Conservation (phyloP, 805 yeast genomes). For the Kodamaea fukazawae region DNA sequence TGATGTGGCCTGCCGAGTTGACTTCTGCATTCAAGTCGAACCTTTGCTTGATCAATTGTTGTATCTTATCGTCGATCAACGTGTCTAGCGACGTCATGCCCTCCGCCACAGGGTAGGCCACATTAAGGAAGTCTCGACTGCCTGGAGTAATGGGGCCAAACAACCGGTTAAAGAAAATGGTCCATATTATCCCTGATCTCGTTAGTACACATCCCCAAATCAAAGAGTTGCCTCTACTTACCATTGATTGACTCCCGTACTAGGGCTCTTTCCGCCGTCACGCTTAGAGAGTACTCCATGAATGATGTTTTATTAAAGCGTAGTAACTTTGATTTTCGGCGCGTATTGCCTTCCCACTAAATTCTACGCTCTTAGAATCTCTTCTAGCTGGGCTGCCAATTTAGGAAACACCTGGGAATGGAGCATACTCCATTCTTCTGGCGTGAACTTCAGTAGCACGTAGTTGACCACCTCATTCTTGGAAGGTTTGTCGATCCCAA, state of each 20-base stretch:
- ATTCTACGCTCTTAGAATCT: slow-evolving; percentile 22
- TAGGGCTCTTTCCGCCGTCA: slow-evolving; percentile 52
- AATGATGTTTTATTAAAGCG: slow-evolving; percentile 1
- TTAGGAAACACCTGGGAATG: slow-evolving; percentile 40
- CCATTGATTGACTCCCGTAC: slow-evolving; percentile 56
- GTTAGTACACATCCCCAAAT: slow-evolving; percentile 5
- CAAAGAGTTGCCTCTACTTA: slow-evolving; percentile 7
- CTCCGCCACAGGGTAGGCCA: slow-evolving; percentile 55
- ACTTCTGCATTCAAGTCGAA: slow-evolving; percentile 20
- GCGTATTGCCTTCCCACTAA: not conserved
- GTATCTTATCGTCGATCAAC: slow-evolving; percentile 35
- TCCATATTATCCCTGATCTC: slow-evolving; percentile 52
- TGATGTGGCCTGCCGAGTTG: slow-evolving; percentile 30
- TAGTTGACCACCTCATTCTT: slow-evolving; percentile 54
- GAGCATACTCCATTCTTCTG: slow-evolving; percentile 43
- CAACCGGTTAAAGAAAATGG: slow-evolving; percentile 65
- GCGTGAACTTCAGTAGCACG: slow-evolving; percentile 56
- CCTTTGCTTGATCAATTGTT: slow-evolving; percentile 28
- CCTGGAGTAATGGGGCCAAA: slow-evolving; percentile 63
- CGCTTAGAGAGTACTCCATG: slow-evolving; percentile 48
- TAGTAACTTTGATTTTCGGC: slow-evolving; percentile 1
- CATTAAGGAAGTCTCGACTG: slow-evolving; percentile 52
- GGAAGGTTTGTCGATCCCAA: slow-evolving; percentile 74
- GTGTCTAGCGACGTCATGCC: slow-evolving; percentile 50
- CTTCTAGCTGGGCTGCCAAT: slow-evolving; percentile 37